These are phyloP conservation scores for Hypomyces rosellus DNA, from an alignment of 2,329 filamentous ascomycete species.

Conservation along the genomic window DNA sequence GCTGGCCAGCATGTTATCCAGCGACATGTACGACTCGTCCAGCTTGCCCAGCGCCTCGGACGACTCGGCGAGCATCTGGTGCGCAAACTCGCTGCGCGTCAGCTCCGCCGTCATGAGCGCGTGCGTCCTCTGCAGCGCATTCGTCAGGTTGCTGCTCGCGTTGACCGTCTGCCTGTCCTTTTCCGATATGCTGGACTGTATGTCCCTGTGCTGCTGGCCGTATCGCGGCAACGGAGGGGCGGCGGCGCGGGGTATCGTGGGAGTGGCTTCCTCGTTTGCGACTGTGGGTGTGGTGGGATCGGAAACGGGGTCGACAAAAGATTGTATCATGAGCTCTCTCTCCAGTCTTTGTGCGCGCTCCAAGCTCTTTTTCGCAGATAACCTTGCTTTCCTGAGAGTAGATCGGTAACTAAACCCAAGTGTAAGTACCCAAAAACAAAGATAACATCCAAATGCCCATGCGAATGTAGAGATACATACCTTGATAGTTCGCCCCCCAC, in stretches of 20 bases:
- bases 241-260: slow-evolving; percentile 15
- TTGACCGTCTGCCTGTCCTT: slow-evolving; percentile 68
- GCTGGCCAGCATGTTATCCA: slow-evolving; percentile 70
- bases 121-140: slow-evolving; percentile 77
- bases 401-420: slow-evolving; percentile 42
- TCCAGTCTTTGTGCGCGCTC: slow-evolving; percentile 69
- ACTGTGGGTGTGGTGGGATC: slow-evolving; percentile 22
- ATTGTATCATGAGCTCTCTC: slow-evolving; percentile 66
- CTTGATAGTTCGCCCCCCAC: slow-evolving; percentile 64
- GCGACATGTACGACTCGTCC: slow-evolving; percentile 70
- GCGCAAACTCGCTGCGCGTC: slow-evolving; percentile 78
- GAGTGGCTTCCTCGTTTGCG: slow-evolving; percentile 16
- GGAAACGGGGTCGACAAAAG: slow-evolving; percentile 43
- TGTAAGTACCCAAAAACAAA: neutral
- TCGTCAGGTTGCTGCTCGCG: slow-evolving; percentile 77
- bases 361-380: slow-evolving; percentile 69
- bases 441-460: neutral
- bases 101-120: slow-evolving; percentile 81
- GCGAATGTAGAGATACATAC: slow-evolving; percentile 37
- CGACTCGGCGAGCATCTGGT: slow-evolving; percentile 79
- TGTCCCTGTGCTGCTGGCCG: slow-evolving; percentile 26
- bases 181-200: slow-evolving; percentile 40
- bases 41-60: slow-evolving; percentile 76
- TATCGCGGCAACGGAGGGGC: slow-evolving; percentile 11
- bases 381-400: slow-evolving; percentile 74